Percentiles rank a stretch among this genome's conserved stretches.
These are phyloP conservation scores for Lenzites betulinus DNA, from an alignment of 768 basidiomycete genomes.

Conservation along the genomic window DNA sequence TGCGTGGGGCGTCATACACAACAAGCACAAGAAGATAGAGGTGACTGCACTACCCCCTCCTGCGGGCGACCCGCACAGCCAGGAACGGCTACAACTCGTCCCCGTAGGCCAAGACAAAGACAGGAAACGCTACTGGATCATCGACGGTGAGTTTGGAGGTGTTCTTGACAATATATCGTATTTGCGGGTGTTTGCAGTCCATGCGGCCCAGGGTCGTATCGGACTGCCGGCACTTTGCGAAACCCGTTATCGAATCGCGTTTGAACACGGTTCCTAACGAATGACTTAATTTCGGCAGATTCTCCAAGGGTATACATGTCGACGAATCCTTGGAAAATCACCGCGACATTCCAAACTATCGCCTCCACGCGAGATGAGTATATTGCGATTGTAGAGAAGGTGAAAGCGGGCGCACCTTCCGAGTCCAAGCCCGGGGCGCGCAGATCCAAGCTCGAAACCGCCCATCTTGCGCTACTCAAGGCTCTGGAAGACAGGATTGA, in stretches of 20 bases:
- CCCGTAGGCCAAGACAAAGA: constrained; percentile 78
- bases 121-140: constrained; percentile 82
- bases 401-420: constrained; percentile 54
- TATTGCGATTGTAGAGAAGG: constrained; percentile 55
- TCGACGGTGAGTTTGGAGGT: constrained; percentile 72
- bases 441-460: constrained; percentile 56
- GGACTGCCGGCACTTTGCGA: constrained; percentile 44
- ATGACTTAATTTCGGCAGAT: constrained; percentile 50
- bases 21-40: constrained; percentile 84
- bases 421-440: constrained; percentile 48
- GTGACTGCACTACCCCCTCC: constrained; percentile 51
- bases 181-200: constrained; percentile 74
- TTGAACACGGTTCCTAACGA: constrained; percentile 11
- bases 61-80: constrained; percentile 63
- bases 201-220: constrained; percentile 28
- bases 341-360: constrained; percentile 71
- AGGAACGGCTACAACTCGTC: constrained; percentile 60
- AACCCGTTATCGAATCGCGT: constrained; percentile 31
- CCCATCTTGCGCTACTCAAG: constrained; percentile 62
- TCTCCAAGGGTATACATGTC: constrained; percentile 84
- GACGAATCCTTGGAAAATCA: constrained; percentile 89
- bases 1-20: constrained; percentile 84
- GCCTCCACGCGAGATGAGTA: constrained; percentile 79
- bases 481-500: constrained; percentile 65
- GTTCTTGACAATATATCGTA: constrained; percentile 34